Evolutionary conservation across 495 filamentous ascomycete species (phyloP), one percentile per base, ranked within the genome.

Genomic region (Penicillium silybi): DNA sequence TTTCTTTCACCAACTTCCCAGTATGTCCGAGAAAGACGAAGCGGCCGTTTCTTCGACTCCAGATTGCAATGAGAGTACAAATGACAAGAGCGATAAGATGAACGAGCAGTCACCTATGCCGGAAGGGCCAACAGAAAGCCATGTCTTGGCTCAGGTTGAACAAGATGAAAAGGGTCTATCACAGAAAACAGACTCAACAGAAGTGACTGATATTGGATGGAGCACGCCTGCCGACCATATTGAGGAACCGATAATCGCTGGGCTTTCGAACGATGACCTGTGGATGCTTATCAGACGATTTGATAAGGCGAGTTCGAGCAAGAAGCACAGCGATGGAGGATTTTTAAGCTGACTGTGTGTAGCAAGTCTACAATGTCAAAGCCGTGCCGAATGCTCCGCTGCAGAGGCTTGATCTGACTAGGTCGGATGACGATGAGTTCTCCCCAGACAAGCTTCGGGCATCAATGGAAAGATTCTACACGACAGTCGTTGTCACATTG

Each of bases 331-430:
- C 3, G 3, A 39, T 43, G 6, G 29, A 26, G n/a, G n/a, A n/a
- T n/a, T n/a, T 16, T 35, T 10, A 38, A 17, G 22, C 43, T 59
- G 22, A 54, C 44, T 6, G 7, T 13, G 11, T 47, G 26, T 45
- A 92, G 88, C 89, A 93, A 87, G 85, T 95, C 63, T 90, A 92
- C 64, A 85, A 91, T 73, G 85, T 92, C 56, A 90, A 90, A 66
- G 85, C 85, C 15, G 73, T 82, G 1, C 65, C 76, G 1, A 66
- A 79, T 5, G 67, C 72, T 15, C 78, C 80, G 4, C 54, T 74
- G 17, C 81, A 82, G 4, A 80, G 82, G 16, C 73, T 96, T n/a
- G 90, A 96, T 69, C 72, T 95, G 15, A 88, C 89, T 44, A 86
- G 89, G 46, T 83, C 88, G 2, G 85, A 88, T 25, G 86, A 92